A percentile compares a stretch with the other conserved stretches of the same genome.
Conservation (phyloP, 2,329 filamentous ascomycete species). For the Ceratocystis destructans region DNA sequence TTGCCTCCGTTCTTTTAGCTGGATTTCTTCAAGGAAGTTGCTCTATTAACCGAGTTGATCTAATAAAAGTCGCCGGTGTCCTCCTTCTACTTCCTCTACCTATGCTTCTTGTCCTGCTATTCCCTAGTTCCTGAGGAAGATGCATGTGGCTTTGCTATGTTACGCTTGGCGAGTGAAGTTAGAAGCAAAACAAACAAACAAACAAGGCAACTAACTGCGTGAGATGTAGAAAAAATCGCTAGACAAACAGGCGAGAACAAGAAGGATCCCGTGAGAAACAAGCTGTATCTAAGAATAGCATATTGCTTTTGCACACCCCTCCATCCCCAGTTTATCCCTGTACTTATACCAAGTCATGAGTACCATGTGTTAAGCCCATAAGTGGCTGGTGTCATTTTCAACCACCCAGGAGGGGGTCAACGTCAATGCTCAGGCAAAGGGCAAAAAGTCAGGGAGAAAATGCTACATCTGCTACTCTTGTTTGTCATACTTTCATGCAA, state of each 20-base stretch:
- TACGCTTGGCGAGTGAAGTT: not conserved
- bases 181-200: not conserved
- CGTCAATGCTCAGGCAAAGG: not conserved
- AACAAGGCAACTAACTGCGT: conserved; percentile 1
- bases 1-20: not conserved
- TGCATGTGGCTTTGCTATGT: not conserved
- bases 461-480: not conserved
- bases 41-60: not conserved
- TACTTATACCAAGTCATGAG: not conserved
- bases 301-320: not conserved
- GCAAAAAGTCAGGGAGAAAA: not conserved
- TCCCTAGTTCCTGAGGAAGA: not conserved
- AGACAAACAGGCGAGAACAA: not conserved
- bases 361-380: not conserved
- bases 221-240: not conserved
- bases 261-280: not conserved
- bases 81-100: not conserved
- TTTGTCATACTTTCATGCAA: not conserved
- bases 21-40: not conserved
- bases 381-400: not conserved
- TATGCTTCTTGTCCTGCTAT: not conserved
- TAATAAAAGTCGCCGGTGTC: not conserved
- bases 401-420: not conserved
- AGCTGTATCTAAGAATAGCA: conserved; percentile 2
- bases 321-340: not conserved